Evolutionary conservation across 1,139 yeast genomes (phyloP), one percentile per base, ranked within the genome.

Genomic region (Scheffersomyces stambukii): DNA sequence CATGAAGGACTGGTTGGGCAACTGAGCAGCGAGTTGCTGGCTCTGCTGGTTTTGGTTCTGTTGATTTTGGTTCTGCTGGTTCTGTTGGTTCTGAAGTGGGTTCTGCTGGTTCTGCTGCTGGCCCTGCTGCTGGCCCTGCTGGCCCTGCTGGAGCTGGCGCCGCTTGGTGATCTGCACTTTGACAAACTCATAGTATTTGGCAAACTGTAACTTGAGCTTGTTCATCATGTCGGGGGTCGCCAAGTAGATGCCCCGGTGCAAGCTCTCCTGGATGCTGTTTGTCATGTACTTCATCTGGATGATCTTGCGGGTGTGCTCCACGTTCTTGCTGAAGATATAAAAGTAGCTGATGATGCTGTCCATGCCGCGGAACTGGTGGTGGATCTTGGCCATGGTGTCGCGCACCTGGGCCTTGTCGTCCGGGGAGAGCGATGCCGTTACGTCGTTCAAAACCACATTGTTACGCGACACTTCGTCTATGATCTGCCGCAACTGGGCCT

Each of bases 241-340:
- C 52, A 81, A 64, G 54, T 72, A 79, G 33, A 72, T 54, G 21
- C 83, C 77, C 53, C 76, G 63, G 45, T 75, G 70, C 51, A 81
- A 56, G 40, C 74, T 76, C 30, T 84, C 93, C 48, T 80, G 60
- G 37, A 85, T 82, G 49, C 80, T 81, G 45, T 77, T 80, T 24
- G 85, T 76, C 81, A 85, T 81, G 38, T 77, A 70, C 53, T 85
- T 80, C 69, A 84, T 76, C 50, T 83, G 91, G 36, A 86, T 67
- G 38, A 86, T 70, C 39, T 84, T 72, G 45, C 77, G 77, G 1
- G 95, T 81, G 5, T 85, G 89, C 32, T 77, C 85, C 25, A 69
- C 71, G 49, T 81, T 83, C 43, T 80, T 75, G 1, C 93, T 81
- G 33, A 85, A 64, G 36, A 81, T 72, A 48, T 73, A 85, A 45